Conservation (phyloP, 148 eudicot species). For the Fallopia convolvulus region DNA sequence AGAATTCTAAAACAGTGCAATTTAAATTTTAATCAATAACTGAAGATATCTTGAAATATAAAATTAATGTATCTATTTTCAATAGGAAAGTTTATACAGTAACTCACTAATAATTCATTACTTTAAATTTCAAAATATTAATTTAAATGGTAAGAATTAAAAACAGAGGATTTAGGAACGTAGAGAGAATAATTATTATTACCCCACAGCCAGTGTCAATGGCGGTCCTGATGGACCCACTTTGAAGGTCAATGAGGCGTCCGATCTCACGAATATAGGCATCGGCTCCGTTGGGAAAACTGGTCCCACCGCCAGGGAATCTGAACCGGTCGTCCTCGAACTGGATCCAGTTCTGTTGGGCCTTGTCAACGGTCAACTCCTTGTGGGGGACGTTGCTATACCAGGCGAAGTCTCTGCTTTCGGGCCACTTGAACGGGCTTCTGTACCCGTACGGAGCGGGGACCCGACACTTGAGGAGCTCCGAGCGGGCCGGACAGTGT, state of each 20-base stretch:
- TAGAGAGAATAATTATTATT: not conserved
- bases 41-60: too few species aligned
- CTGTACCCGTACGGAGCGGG: conserved; percentile 69
- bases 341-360: conserved; percentile 74
- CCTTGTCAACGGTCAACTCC: conserved; percentile 73
- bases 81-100: too few species aligned
- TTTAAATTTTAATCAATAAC: too few species aligned
- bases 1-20: too few species aligned
- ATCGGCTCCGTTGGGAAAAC: conserved; percentile 77
- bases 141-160: not conserved
- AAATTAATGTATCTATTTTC: too few species aligned
- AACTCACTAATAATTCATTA: too few species aligned
- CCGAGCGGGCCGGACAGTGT: conserved; percentile 54
- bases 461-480: conserved; percentile 49
- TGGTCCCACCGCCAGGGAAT: conserved; percentile 90
- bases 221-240: conserved; percentile 80
- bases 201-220: conserved; percentile 96
- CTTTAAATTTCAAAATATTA: too few species aligned
- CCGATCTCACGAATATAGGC: conserved; percentile 66
- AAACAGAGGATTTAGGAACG: conserved; percentile 5
- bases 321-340: conserved; percentile 63
- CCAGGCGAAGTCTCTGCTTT: conserved; percentile 63
- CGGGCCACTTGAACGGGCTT: conserved; percentile 75
- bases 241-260: conserved; percentile 42
- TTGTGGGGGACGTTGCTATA: conserved; percentile 71